Conservation (phyloP, 2,329 filamentous ascomycete species). For the Ophiocordyceps robertsii region DNA sequence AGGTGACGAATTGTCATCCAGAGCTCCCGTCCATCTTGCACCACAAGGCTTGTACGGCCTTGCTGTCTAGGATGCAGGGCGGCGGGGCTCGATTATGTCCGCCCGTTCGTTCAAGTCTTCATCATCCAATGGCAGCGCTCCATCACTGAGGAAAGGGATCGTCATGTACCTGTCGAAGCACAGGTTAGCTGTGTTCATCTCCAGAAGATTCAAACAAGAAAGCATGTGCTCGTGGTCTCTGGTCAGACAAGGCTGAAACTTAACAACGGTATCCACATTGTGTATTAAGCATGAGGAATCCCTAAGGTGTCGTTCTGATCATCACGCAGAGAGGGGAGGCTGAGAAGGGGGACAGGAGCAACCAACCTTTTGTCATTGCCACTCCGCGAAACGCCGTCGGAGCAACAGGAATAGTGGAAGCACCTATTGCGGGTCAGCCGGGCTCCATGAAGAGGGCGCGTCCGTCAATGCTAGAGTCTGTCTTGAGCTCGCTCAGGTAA, state of each 20-base stretch:
- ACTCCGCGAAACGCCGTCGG: not conserved
- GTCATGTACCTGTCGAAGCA: slow-evolving; percentile 26
- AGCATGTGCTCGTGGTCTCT: slow-evolving; percentile 16
- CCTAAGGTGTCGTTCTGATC: slow-evolving; percentile 48
- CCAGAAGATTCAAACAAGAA: slow-evolving; percentile 6
- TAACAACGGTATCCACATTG: slow-evolving; percentile 47
- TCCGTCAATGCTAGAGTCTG: not conserved
- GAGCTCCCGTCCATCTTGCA: slow-evolving; percentile 35
- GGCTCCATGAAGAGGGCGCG: not conserved
- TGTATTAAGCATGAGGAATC: slow-evolving; percentile 58
- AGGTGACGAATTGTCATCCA: slow-evolving; percentile 57
- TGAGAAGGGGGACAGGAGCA: slow-evolving; percentile 3
- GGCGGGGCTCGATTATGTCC: slow-evolving; percentile 49
- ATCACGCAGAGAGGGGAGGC: slow-evolving; percentile 32
- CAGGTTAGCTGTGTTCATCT: slow-evolving; percentile 20
- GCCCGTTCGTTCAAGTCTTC: slow-evolving; percentile 58
- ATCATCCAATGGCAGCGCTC: slow-evolving; percentile 30
- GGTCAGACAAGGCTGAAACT: slow-evolving; percentile 61
- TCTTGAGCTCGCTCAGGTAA: slow-evolving; percentile 37
- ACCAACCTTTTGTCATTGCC: slow-evolving; percentile 32
- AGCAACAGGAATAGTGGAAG: slow-evolving; percentile 3
- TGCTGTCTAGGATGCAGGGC: slow-evolving; percentile 35
- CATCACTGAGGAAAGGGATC: not conserved
- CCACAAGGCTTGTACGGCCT: slow-evolving; percentile 50
- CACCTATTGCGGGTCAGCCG: slow-evolving; percentile 8